These are phyloP conservation scores for Crucibulum laeve DNA, from an alignment of 768 basidiomycete genomes.

Conservation along the genomic window DNA sequence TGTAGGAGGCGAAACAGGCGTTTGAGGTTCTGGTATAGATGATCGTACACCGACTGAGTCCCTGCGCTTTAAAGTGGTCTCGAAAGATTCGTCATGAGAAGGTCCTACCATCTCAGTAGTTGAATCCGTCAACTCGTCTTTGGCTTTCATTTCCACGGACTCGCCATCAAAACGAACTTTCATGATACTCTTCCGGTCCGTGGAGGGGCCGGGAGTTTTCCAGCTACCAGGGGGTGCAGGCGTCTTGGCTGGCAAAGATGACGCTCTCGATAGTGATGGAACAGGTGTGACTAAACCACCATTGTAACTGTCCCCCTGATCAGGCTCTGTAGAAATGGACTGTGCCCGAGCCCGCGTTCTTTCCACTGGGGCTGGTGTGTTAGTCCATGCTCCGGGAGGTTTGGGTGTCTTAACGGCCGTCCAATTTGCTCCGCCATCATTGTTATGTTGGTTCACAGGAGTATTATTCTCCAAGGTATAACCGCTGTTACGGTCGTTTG, in stretches of 20 bases:
- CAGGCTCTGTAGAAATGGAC: neutral
- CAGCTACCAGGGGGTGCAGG: constrained; percentile 72
- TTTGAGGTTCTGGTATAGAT: constrained; percentile 13
- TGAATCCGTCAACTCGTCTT: constrained; percentile 12
- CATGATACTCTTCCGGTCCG: constrained; percentile 49
- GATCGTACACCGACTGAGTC: neutral
- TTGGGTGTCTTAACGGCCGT: constrained; percentile 38
- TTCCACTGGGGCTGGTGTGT: constrained; percentile 18
- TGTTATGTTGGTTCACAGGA: neutral
- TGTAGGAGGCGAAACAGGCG: constrained; percentile 5
- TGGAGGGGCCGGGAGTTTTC: constrained; percentile 57
- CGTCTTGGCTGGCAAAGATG: constrained; percentile 45
- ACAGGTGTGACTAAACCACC: constrained; percentile 42
- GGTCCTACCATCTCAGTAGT: neutral
- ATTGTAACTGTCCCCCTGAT: neutral
- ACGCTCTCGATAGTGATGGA: constrained; percentile 45
- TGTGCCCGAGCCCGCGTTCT: neutral
- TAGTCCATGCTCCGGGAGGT: constrained; percentile 36
- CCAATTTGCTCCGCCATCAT: constrained; percentile 8
- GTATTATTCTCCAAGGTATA: neutral
- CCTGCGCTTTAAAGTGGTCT: neutral
- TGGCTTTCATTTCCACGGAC: constrained; percentile 15
- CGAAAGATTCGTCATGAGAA: neutral
- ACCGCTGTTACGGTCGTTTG: neutral
- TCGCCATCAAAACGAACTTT: constrained; percentile 71